Evolutionary conservation across 208 protist species (phyloP).

Genomic region (Leishmania turanica): DNA sequence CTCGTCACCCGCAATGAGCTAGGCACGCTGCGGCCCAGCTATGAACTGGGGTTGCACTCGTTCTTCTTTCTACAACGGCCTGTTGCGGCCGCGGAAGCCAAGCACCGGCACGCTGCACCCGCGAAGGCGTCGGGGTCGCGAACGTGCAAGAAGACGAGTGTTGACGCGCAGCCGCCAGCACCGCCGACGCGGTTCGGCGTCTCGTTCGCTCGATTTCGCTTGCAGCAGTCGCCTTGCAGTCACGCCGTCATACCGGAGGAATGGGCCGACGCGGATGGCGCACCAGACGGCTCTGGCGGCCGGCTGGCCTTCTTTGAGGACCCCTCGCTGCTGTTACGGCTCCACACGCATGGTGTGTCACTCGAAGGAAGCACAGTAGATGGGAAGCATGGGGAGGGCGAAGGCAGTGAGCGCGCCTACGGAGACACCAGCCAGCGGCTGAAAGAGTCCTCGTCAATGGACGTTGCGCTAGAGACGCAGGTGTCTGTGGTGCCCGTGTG

Average conservation of each 20-base stretch:
- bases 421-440: neutral
- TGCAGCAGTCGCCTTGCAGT: constrained; percentile 25
- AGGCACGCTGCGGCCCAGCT: constrained; percentile 20
- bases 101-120: neutral
- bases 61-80: constrained; percentile 29
- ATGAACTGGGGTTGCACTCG: constrained; percentile 32
- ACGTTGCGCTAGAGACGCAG: neutral
- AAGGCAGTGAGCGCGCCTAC: neutral
- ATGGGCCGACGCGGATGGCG: constrained; percentile 15
- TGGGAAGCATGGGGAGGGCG: too few species aligned
- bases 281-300: constrained; percentile 10
- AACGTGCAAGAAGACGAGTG: neutral
- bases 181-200: constrained; percentile 11
- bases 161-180: neutral
- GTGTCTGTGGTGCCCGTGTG: constrained; percentile 27
- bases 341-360: neutral
- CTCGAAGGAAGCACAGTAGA: neutral
- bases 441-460: neutral
- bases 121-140: neutral
- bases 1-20: constrained; percentile 31
- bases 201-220: constrained; percentile 21
- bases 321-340: constrained; percentile 20
- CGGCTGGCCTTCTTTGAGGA: constrained; percentile 27
- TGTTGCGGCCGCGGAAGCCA: neutral
- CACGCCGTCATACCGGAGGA: constrained; percentile 23